Evolutionary conservation across 2,329 filamentous ascomycete genomes (phyloP).

Genomic region (Trichoderma oligosporum): DNA sequence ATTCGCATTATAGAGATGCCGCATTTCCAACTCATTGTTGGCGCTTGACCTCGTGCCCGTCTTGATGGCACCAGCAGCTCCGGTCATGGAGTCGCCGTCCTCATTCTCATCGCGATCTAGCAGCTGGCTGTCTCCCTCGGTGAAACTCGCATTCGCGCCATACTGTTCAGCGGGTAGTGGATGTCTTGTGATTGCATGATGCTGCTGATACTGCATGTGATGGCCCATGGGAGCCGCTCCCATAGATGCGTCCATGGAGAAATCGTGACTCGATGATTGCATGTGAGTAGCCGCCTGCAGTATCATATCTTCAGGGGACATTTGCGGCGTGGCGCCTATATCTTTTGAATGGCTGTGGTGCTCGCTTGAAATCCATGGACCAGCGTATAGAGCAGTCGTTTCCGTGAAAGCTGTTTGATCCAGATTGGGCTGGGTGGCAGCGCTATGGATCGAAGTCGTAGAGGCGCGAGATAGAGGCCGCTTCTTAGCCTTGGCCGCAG

Average conservation of each 20-base stretch:
- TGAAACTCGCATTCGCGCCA: constrained; percentile 50
- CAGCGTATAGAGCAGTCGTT: constrained; percentile 42
- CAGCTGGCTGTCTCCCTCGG: constrained; percentile 57
- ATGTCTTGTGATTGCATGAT: constrained; percentile 43
- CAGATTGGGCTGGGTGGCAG: constrained; percentile 47
- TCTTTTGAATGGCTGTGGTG: constrained; percentile 44
- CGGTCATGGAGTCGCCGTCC: constrained; percentile 51
- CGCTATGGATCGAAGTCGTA: constrained; percentile 55
- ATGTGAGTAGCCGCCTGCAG: constrained; percentile 56
- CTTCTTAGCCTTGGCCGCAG: constrained; percentile 42
- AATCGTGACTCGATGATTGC: constrained; percentile 49
- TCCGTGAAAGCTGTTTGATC: constrained; percentile 47
- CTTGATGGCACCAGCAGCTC: constrained; percentile 47
- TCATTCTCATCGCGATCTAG: constrained; percentile 58
- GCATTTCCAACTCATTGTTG: constrained; percentile 77
- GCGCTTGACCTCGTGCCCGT: constrained; percentile 64
- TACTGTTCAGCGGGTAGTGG: constrained; percentile 54
- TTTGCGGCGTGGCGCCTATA: constrained; percentile 41
- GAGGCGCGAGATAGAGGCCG: constrained; percentile 54
- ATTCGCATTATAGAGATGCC: constrained; percentile 68
- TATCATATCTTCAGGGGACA: constrained; percentile 58
- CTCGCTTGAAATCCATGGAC: constrained; percentile 49
- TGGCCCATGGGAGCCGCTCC: constrained; percentile 42
- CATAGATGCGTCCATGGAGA: constrained; percentile 47
- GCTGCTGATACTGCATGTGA: constrained; percentile 43